phyloP scores from a whole-genome alignment of 352 stramenopile genomes.

The Globisporangium perplexum region DNA sequence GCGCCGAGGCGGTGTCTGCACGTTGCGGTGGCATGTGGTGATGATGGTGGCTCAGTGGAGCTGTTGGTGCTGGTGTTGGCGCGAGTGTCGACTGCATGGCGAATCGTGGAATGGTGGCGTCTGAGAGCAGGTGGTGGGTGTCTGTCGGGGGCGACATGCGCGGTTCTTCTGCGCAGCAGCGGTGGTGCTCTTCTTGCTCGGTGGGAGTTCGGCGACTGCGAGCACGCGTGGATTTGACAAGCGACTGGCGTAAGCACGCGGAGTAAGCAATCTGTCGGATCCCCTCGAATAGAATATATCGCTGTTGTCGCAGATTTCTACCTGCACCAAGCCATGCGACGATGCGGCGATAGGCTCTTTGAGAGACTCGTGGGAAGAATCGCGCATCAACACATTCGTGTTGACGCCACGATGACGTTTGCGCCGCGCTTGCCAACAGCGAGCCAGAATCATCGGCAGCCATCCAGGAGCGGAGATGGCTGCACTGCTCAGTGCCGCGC shows the following conservation, averaged over 20 bases:
- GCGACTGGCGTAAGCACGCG: neutral
- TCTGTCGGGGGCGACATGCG: neutral
- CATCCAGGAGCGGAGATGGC: no score
- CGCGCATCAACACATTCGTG: neutral
- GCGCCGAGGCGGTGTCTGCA: neutral
- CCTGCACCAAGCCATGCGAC: neutral
- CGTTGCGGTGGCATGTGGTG: no score
- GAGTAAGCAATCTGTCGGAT: neutral
- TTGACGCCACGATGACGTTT: neutral
- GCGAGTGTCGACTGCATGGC: neutral
- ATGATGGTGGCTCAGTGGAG: neutral
- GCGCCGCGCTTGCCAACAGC: no score
- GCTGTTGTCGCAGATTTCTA: neutral
- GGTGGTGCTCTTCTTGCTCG: neutral
- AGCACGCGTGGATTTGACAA: neutral
- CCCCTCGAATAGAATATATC: neutral
- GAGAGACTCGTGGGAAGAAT: neutral
- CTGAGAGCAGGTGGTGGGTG: neutral
- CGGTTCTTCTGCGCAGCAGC: no score
- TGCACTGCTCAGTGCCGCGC: no score
- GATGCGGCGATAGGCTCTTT: neutral
- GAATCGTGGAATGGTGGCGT: neutral
- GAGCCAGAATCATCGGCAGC: no score
- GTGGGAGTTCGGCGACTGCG: neutral
- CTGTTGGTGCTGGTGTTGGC: neutral